Percentiles rank a stretch among this genome's conserved stretches.
Conservation (phyloP, 169 alveolate species). For the Eimeria brunetti region DNA sequence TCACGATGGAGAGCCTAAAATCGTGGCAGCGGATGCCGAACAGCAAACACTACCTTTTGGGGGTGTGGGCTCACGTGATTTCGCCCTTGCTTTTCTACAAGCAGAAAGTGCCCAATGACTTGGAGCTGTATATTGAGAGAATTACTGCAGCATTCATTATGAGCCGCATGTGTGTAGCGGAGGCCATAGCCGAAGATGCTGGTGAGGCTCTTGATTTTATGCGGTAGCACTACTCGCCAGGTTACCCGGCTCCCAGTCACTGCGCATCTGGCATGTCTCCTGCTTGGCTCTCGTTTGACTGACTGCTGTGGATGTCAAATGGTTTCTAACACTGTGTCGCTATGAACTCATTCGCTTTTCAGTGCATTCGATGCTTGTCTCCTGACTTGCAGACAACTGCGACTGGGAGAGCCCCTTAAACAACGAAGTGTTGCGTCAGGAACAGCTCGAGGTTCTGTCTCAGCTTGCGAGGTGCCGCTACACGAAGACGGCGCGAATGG, state of each 20-base stretch:
- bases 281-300: background rate
- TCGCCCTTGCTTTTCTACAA: conserved; percentile 90
- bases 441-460: conserved; percentile 89
- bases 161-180: conserved; percentile 89
- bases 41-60: conserved; percentile 94
- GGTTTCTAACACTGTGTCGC: background rate
- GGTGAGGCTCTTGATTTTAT: conserved; percentile 25
- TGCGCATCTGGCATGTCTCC: background rate
- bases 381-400: conserved; percentile 71
- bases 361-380: background rate
- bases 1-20: conserved; percentile 92
- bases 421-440: conserved; percentile 88
- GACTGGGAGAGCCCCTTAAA: conserved; percentile 86
- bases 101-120: conserved; percentile 89
- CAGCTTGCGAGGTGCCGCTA: conserved; percentile 88
- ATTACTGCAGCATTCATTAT: conserved; percentile 88
- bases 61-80: conserved; percentile 96
- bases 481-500: conserved; percentile 79
- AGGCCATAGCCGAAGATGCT: conserved; percentile 83
- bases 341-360: background rate
- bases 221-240: background rate
- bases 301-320: background rate
- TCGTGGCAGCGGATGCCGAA: conserved; percentile 93
- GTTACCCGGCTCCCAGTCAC: background rate
- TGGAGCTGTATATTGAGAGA: conserved; percentile 89